phyloP scores from a whole-genome alignment of 202 grass and related monocot genomes.

The Zoysia matrella region DNA sequence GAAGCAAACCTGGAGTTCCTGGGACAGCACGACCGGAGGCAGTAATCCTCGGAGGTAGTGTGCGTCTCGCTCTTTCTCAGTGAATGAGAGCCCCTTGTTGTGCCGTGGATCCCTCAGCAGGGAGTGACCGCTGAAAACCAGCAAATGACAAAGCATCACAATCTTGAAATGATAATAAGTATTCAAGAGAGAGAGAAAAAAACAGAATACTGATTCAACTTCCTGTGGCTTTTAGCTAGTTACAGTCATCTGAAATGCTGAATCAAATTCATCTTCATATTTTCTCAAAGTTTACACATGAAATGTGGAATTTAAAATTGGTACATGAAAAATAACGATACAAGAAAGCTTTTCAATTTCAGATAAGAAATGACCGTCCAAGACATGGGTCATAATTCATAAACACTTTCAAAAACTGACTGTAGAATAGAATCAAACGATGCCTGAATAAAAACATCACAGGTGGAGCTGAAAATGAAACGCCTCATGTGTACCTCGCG shows the following conservation, averaged over 20 bases:
- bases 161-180: background rate
- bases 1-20: conserved; percentile 73
- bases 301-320: background rate
- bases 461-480: background rate
- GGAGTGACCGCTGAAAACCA: conserved; percentile 62
- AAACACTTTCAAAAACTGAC: background rate
- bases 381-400: background rate
- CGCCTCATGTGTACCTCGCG: conserved; percentile 53
- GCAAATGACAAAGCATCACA: background rate
- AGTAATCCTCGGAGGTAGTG: conserved; percentile 90
- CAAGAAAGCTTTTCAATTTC: background rate
- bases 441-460: background rate
- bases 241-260: background rate
- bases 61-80: conserved; percentile 89
- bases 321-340: background rate
- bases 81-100: conserved; percentile 94
- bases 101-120: conserved; percentile 86
- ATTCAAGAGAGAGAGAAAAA: background rate
- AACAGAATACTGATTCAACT: background rate
- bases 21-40: conserved; percentile 62
- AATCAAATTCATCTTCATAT: background rate
- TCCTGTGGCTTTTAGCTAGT: background rate
- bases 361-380: background rate
- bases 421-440: conserved; percentile 3
- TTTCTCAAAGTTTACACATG: background rate